Percentiles rank a stretch among this genome's conserved stretches.
Evolutionary conservation across 108 stramenopile genomes (phyloP).

Genomic region (Cylindrotheca fusiformis): DNA sequence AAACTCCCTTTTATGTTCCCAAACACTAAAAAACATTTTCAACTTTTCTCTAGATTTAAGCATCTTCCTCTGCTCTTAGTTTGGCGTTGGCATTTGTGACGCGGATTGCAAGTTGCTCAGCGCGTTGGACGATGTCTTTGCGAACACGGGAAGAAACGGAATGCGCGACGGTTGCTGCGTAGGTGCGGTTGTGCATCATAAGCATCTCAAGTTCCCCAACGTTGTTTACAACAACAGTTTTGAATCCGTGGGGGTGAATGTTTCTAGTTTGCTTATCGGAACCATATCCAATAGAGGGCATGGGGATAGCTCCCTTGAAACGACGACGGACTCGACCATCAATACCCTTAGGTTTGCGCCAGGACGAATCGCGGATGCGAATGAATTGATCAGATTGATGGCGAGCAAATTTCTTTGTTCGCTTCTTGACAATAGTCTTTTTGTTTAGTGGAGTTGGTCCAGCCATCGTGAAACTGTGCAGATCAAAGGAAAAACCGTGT

Average conservation of each 20-base stretch:
- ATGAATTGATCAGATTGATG: constrained; percentile 97
- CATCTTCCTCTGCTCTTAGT: constrained; percentile 92
- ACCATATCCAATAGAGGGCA: constrained; percentile 99
- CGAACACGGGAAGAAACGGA: constrained; percentile 91
- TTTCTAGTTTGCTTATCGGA: constrained; percentile 98
- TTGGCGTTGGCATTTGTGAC: constrained; percentile 53
- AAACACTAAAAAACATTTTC: too few relatives aligned
- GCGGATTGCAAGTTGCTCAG: constrained; percentile 95
- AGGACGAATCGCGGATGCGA: constrained; percentile 92
- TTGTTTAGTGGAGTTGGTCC: constrained; percentile 89
- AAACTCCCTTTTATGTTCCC: too few relatives aligned
- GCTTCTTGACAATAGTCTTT: constrained; percentile 99
- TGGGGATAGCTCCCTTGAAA: constrained; percentile 98
- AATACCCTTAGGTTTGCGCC: constrained; percentile 99
- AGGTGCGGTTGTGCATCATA: constrained; percentile 99
- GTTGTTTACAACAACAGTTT: constrained; percentile 95
- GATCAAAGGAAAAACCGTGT: neutral
- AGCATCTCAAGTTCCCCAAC: constrained; percentile 98
- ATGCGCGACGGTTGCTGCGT: constrained; percentile 97
- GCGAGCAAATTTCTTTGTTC: constrained; percentile 99
- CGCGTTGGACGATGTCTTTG: constrained; percentile 94
- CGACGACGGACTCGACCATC: constrained; percentile 99
- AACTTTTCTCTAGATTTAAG: constrained; percentile 36
- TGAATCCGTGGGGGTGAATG: constrained; percentile 98
- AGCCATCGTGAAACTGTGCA: constrained; percentile 64